Evolutionary conservation across 495 filamentous ascomycete species (phyloP).

Genomic region (Cenococcum geophilum): DNA sequence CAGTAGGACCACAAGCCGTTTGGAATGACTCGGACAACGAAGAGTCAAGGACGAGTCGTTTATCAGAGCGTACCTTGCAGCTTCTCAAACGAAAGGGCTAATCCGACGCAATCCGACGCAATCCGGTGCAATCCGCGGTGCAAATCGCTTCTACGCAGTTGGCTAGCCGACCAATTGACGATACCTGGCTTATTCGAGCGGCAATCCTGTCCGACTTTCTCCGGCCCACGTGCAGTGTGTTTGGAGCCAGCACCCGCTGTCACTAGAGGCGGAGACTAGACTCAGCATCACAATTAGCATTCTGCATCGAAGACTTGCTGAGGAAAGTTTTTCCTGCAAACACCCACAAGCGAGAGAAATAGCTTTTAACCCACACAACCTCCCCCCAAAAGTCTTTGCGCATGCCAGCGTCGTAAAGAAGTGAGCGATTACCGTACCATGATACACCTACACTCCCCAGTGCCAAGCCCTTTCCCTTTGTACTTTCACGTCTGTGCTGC

Average conservation of each 20-base stretch:
- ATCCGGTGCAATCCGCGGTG: no score
- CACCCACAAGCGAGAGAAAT: background rate
- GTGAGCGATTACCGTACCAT: background rate
- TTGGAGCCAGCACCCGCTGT: background rate
- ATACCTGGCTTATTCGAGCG: background rate
- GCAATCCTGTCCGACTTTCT: background rate
- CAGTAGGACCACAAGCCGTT: background rate
- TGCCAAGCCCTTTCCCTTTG: background rate
- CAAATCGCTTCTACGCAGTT: background rate
- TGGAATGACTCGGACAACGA: background rate
- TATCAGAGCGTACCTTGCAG: constrained; percentile 6
- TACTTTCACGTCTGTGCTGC: background rate
- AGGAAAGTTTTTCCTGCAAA: background rate
- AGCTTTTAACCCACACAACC: background rate
- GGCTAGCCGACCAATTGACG: background rate
- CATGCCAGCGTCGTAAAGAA: background rate
- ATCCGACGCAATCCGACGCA: background rate
- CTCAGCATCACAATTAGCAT: background rate
- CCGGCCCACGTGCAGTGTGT: constrained; percentile 3
- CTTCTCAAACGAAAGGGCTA: background rate
- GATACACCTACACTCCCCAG: no score
- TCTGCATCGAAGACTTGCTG: background rate
- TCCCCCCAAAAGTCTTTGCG: no score
- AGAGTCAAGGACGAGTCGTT: background rate
- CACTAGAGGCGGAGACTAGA: background rate